These are phyloP conservation scores for Neonectria neomacrospora DNA, from an alignment of 2,329 filamentous ascomycete genomes.

Conservation along the genomic window DNA sequence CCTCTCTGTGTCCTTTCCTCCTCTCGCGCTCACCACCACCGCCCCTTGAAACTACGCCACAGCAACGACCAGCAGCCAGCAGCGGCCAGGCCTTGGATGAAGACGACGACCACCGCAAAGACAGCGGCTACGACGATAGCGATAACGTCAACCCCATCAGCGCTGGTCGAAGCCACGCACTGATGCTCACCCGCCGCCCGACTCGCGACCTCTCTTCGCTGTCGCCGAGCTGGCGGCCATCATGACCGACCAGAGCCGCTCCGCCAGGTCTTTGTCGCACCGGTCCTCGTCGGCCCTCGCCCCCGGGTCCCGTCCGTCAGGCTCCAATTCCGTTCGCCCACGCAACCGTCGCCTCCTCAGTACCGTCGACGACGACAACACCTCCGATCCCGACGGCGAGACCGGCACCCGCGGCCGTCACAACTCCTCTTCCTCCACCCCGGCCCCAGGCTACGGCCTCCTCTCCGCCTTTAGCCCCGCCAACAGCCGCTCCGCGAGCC, in stretches of 20 bases:
- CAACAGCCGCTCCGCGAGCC: slow-evolving; percentile 59
- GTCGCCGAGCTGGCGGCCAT: slow-evolving; percentile 49
- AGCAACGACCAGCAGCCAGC: background rate
- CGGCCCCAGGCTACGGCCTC: slow-evolving; percentile 49
- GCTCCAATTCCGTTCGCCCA: slow-evolving; percentile 56
- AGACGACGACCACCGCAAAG: slow-evolving; percentile 21
- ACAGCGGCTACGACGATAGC: slow-evolving; percentile 1
- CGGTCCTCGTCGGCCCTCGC: slow-evolving; percentile 60
- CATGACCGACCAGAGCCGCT: slow-evolving; percentile 51
- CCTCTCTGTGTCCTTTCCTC: slow-evolving; percentile 31
- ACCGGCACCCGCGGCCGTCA: slow-evolving; percentile 37
- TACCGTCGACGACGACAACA: slow-evolving; percentile 43
- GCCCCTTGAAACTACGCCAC: slow-evolving; percentile 29
- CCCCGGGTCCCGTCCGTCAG: slow-evolving; percentile 55
- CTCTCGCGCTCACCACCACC: slow-evolving; percentile 3
- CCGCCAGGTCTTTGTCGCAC: slow-evolving; percentile 48
- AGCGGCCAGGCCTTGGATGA: slow-evolving; percentile 34
- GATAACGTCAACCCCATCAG: slow-evolving; percentile 19
- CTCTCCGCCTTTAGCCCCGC: slow-evolving; percentile 50
- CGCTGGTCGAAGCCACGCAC: slow-evolving; percentile 40
- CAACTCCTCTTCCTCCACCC: slow-evolving; percentile 37
- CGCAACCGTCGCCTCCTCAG: slow-evolving; percentile 61
- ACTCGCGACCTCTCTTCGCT: slow-evolving; percentile 46
- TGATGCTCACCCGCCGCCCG: slow-evolving; percentile 48
- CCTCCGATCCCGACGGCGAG: slow-evolving; percentile 36